Base-by-base conservation (phyloP, 257 asterid species). In the Scutellaria baicalensis region DNA sequence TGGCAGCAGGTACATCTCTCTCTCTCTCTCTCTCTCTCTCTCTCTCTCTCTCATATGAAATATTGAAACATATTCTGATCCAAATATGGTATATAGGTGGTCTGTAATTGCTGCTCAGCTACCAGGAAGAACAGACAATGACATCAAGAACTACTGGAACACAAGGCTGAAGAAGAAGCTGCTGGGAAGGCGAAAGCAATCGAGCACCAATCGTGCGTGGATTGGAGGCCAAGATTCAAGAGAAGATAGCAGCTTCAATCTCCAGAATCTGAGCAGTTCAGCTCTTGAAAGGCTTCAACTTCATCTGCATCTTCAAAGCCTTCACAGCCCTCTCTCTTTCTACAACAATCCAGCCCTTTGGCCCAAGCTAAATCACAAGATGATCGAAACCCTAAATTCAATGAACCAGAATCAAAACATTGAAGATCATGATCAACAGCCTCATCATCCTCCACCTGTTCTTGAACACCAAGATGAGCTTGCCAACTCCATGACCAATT, bases 141-240 rank as follows among this genome's bases (percentile, higher is more conserved):
- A 91, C 65, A 89, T 91, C 77, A 91, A 91, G 76, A 91, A 91
- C 71, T 91, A 91, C 64, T 91, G 97, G 98, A 92, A 92, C 78
- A 89, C 96, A 0, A 71, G 83, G 57, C 54, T 92, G 72, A 92
- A 92, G 84, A 89, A 92, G 64, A 92, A 92, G 55, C 45, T 92
- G 35, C 75, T 89, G 0, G 98, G 98, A 31, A 70, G 89, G 71
- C 81, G 90, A 11, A 86, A 78, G 63, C 93, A 75, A 55, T 63
- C 86, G 1, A 79, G 74, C 42, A 49, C 23, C 64, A 83, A 59
- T 20, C 64, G 80, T 6, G 20, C 62, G 27, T 66, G 83, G 35
- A 52, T 49, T n/a, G 73, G 68, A 13, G 73, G 66, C 14, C 79
- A 77, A 13, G 81, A 75, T 5, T 73, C 75, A 3, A 23, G 27